Evolutionary conservation across 768 basidiomycete species (phyloP).

Genomic region (Mycena kentingensis): DNA sequence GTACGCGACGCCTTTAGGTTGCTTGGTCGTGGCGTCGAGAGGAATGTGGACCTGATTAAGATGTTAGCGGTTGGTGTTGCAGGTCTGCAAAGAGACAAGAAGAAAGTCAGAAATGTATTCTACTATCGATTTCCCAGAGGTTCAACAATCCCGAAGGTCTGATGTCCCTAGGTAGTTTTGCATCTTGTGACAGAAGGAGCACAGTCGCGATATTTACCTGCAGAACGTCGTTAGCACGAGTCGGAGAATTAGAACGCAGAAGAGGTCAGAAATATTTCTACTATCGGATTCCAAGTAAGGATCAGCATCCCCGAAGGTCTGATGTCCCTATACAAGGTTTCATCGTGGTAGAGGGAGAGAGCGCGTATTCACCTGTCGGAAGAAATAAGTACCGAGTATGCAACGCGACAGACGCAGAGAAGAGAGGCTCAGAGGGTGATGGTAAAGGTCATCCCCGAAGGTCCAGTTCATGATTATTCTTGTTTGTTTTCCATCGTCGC

Average conservation of each 20-base stretch:
- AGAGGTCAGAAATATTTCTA: conserved; percentile 48
- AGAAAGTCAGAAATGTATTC: conserved; percentile 40
- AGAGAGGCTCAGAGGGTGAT: too few relatives aligned
- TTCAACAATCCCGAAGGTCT: conserved; percentile 43
- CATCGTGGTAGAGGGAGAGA: conserved; percentile 37
- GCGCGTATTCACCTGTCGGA: too few relatives aligned
- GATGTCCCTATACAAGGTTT: conserved; percentile 63
- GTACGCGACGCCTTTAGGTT: conserved; percentile 55
- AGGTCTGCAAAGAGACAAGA: conserved; percentile 1
- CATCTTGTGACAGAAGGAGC: conserved; percentile 27
- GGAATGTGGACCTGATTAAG: conserved; percentile 50
- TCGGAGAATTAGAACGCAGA: conserved; percentile 3
- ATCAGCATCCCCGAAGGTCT: conserved; percentile 65
- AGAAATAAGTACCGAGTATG: too few relatives aligned
- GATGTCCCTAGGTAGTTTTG: conserved; percentile 39
- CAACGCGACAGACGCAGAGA: too few relatives aligned
- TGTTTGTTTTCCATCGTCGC: too few relatives aligned
- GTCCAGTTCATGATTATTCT: too few relatives aligned
- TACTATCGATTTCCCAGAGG: conserved; percentile 47
- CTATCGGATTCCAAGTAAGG: conserved; percentile 62
- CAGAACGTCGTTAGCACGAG: too few relatives aligned
- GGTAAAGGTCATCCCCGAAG: too few relatives aligned
- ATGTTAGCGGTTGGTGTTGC: conserved; percentile 10
- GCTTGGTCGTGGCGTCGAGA: conserved; percentile 44
- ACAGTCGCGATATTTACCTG: conserved; percentile 33